Percentiles rank a stretch among this genome's conserved stretches.
Evolutionary conservation across 2,329 filamentous ascomycete species (phyloP).

Genomic region (Cylindrodendrum hubeiense): DNA sequence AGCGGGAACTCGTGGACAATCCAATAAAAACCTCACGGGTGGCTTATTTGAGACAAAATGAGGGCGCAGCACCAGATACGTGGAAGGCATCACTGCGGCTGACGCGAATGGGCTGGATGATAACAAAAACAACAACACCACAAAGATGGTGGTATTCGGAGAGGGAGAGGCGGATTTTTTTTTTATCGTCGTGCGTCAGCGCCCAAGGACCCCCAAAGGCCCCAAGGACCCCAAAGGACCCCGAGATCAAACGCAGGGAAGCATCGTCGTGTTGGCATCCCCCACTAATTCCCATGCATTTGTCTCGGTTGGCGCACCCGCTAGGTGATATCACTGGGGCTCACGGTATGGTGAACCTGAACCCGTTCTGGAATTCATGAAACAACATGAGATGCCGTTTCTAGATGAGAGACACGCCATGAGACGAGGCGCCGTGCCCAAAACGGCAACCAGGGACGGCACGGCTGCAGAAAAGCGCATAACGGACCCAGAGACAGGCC

Average conservation of each 20-base stretch:
- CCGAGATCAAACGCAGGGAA: too few species aligned
- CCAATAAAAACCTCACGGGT: conserved; percentile 20
- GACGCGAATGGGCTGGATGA: conserved; percentile 1
- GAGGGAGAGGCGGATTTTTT: conserved; percentile 8
- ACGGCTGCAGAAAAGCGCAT: conserved; percentile 17
- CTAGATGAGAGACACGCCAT: conserved; percentile 1
- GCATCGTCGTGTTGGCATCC: conserved; percentile 5
- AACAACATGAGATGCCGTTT: conserved; percentile 17
- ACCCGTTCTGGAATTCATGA: conserved; percentile 12
- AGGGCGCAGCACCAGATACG: conserved; percentile 23
- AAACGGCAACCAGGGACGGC: conserved; percentile 7
- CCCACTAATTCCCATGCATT: conserved; percentile 1
- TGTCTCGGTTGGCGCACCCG: conserved; percentile 9
- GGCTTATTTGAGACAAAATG: conserved; percentile 20
- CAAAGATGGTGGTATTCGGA: conserved; percentile 6
- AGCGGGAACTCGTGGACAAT: conserved; percentile 13
- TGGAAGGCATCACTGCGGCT: conserved; percentile 6
- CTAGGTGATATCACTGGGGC: background rate
- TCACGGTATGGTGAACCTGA: conserved; percentile 13
- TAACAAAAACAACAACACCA: conserved; percentile 3
- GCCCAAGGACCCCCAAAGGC: conserved; percentile 6
- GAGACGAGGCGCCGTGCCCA: conserved; percentile 1
- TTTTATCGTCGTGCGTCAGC: conserved; percentile 7
- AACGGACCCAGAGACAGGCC: background rate
- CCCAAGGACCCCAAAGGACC: background rate